Percentiles rank a stretch among this genome's conserved stretches.
Conservation (phyloP, 208 protist species). For the Leishmania aethiopica region DNA sequence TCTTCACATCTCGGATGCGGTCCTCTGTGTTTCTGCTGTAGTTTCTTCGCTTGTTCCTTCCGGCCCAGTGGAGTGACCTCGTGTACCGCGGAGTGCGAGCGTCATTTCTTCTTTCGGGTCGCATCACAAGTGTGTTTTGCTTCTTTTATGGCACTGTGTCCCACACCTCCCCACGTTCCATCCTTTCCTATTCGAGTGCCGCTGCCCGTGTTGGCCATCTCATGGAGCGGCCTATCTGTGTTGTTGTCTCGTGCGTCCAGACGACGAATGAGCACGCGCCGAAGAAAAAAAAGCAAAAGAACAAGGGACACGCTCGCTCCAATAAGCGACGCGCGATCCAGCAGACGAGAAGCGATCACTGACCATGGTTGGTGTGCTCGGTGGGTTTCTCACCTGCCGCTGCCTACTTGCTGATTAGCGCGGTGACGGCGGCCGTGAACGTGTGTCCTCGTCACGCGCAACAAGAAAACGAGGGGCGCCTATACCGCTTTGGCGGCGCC, state of each 20-base stretch:
- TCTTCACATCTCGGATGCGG: neutral
- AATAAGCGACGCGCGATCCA: no score
- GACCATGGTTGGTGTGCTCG: neutral
- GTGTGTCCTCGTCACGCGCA: neutral
- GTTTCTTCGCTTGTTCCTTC: neutral
- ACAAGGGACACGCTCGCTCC: neutral
- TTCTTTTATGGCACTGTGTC: neutral
- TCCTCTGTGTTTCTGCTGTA: neutral
- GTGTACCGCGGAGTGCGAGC: neutral
- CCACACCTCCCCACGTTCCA: neutral
- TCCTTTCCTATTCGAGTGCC: neutral
- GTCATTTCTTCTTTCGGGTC: neutral
- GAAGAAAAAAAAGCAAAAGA: neutral
- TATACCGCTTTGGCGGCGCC: neutral
- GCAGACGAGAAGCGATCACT: neutral
- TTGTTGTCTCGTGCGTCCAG: neutral
- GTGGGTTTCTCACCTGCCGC: neutral
- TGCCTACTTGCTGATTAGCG: neutral
- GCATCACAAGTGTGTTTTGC: no score
- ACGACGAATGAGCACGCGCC: neutral
- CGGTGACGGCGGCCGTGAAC: neutral
- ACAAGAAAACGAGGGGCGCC: neutral
- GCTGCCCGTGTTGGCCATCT: neutral
- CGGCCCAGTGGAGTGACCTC: neutral
- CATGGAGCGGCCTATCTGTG: neutral